phyloP scores from a whole-genome alignment of 108 stramenopile species.

The Nitzschia inconspicua region DNA sequence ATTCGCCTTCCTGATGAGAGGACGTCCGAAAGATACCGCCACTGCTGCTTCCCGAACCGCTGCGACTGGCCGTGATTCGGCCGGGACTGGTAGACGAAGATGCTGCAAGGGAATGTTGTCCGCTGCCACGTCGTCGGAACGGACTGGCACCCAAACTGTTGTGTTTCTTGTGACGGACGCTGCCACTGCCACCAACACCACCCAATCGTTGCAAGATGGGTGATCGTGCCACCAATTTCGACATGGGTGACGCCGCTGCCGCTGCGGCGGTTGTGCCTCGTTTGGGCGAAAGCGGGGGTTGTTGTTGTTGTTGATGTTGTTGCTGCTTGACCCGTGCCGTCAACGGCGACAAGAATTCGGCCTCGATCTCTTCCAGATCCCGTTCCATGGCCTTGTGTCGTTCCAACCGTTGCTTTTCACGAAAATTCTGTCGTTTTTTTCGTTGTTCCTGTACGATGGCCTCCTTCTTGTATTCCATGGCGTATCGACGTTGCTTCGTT shows the following conservation, averaged over 20 bases:
- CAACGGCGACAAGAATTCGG: constrained; percentile 4
- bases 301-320: not conserved
- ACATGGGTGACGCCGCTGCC: not conserved
- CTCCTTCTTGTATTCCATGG: constrained; percentile 15
- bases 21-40: too few species aligned
- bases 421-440: constrained; percentile 15
- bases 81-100: too few species aligned
- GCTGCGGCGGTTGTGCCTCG: not conserved
- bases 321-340: constrained; percentile 1
- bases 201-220: not conserved
- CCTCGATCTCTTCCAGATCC: constrained; percentile 28
- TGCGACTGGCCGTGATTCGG: too few species aligned
- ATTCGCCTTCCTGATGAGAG: too few species aligned
- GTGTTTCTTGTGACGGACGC: constrained; percentile 2
- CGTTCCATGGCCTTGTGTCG: constrained; percentile 32
- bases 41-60: too few species aligned
- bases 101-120: too few species aligned
- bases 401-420: constrained; percentile 25
- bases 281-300: not conserved
- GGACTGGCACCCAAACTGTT: constrained; percentile 9
- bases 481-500: constrained; percentile 26
- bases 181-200: not conserved
- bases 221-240: not conserved
- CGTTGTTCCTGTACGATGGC: constrained; percentile 31
- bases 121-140: too few species aligned